Base-by-base conservation (phyloP, 805 yeast species). In the Metschnikowia rubicola region DNA sequence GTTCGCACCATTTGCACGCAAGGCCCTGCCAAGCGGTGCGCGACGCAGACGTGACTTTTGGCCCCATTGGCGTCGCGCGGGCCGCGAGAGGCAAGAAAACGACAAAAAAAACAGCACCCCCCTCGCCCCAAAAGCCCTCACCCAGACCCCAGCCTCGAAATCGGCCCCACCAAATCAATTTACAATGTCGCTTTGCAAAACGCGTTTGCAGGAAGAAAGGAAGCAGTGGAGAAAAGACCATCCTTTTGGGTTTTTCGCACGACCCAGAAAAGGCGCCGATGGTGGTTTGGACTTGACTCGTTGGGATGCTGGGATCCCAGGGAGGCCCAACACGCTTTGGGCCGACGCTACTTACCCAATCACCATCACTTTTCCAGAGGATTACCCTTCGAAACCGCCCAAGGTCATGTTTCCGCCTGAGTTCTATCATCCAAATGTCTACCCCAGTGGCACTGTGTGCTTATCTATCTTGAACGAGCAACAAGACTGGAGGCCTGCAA, bases 211-310 rank as follows among this genome's bases (percentile, higher is more conserved):
- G 62, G 96, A 90, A 66, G 99, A 92, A 55, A 84, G 99, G 66
- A 92, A 91, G 68, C 89, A 86, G 65, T 94, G 99, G 99, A 82
- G 99, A 57, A 92, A 89, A 65, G 97, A 90, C 65, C 99, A 94
- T 64, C 99, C 99, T 0, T 94, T 91, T 67, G 98, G 98, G 8
- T 94, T 94, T 67, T 91, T 71, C 56, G 99, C 99, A 34, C 88
- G 88, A 61, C 99, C 99, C 11, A 62, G 70, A 26, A 91, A 87
- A 64, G 73, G 76, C n/a, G 60, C 73, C 1, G 96, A 90, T 60
- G 99, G 99, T 3, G 72, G 89, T 0, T 73, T 94, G 52, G 90
- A 94, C 65, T 74, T 94, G 52, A 86, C 86, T 61, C 77, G 69
- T 59, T 94, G 99, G 99, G 81, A 81, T 12, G 95, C 96, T 13